Evolutionary conservation across 306 rosid genomes (phyloP), one percentile per base, ranked within the genome.

Genomic region (Adenanthera pavonina): DNA sequence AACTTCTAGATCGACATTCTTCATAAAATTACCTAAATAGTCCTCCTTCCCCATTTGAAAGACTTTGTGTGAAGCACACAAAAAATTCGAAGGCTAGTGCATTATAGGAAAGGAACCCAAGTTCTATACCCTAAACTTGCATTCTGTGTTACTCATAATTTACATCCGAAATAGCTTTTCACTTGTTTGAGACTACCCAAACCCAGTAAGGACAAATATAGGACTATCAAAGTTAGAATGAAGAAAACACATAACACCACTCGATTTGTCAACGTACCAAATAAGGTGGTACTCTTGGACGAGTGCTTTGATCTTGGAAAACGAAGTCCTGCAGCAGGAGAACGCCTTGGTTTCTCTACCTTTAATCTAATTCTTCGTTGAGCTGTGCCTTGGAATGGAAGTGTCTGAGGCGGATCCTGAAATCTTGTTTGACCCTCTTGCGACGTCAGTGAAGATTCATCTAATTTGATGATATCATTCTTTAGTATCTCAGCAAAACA

Each of bases 401-500:
- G 17, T 47, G 30, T 41, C 64, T 78, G 74, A 2, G 70, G 14
- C 25, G 84, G 81, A 34, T 84, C 83, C 68, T 81, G 81, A 51
- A 77, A 41, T 72, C 69, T 74, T 44, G 77, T 79, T 74, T 79
- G 87, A n/a, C 65, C 81, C 79, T 82, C 85, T 16, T 59, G 77
- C 25, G 16, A 64, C 12, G 56, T 1, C 82, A 83, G 78, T 7
- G 84, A 85, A 17, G 90, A 78, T 70, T 93, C 97, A 9, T 95
- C 97, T 19, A 93, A 84, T 34, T 89, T 84, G 66, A 95, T 85
- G 44, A 95, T 95, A 86, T 95, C 99, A 49, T 95, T 89, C 60
- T 93, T 95, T 19, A 95, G 85, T 82, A 93, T 89, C 12, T 95
- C 99, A 0, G 97, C 94, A 59, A 69, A 95, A 43, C 87, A 89